Evolutionary conservation across 495 filamentous ascomycete species (phyloP), one percentile per base, ranked within the genome.

Genomic region (Penicillium maclennaniae): DNA sequence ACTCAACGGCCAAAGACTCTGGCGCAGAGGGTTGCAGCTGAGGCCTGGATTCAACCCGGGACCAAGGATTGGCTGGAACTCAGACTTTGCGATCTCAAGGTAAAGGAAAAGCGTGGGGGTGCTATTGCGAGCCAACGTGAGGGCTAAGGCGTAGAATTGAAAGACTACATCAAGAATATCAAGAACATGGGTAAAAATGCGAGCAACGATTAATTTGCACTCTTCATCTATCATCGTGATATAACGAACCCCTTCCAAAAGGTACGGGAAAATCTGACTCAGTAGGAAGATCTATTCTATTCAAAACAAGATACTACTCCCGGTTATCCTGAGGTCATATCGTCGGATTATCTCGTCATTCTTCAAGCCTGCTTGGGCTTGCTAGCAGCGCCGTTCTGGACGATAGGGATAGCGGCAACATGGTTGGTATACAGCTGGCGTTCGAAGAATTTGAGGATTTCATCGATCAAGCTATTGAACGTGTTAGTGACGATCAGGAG

Each of bases 391-490:
- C 72, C 70, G 43, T 72, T 75, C 57, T 70, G 68, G 49, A 52
- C 43, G 10, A 44, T 31, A 14, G 60, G 45, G n/a, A 37, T 45
- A 25, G 53, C 46, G 12, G 63, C 38, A 20, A 63, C 63, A 31
- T 52, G 52, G 6, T 44, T 56, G 45, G 51, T 72, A 61, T 79
- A 83, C 34, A 82, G 67, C 43, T 75, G 76, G 59, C 93, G 80
- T 73, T 98, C 93, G 2, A 85, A 60, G 28, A 86, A 79, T 71
- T 98, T 98, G 46, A 98, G 81, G 15, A 78, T 70, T 68, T 98
- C 93, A 56, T 98, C 93, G 61, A 98, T 92, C 50, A 92, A 52
- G 62, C 91, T 96, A 46, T 45, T n/a, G 50, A 38, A 31, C 7
- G 21, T 7, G 26, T 67, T 57, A 68, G 66, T 16, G 40, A 8